Conservation (phyloP, 352 stramenopile genomes). For the Halophytophthora polymorphica region DNA sequence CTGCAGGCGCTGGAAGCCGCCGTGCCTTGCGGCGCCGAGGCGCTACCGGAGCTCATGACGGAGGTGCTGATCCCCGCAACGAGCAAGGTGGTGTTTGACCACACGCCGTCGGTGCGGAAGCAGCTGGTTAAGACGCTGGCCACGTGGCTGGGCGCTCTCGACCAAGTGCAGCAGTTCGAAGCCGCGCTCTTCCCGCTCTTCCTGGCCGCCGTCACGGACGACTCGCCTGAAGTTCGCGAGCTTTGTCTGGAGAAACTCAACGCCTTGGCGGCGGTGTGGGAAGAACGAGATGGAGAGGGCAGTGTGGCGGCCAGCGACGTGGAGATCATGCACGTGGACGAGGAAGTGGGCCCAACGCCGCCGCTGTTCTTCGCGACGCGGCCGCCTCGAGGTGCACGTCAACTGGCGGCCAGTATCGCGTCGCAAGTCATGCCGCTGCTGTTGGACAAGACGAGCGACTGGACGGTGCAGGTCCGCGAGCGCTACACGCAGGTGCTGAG, state of each 20-base stretch:
- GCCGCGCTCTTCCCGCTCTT: slow-evolving; percentile 62
- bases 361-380: slow-evolving; percentile 51
- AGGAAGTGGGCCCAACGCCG: slow-evolving; percentile 16
- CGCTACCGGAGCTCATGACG: slow-evolving; percentile 72
- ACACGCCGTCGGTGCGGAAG: slow-evolving; percentile 61
- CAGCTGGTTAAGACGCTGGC: slow-evolving; percentile 59
- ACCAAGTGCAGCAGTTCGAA: slow-evolving; percentile 61
- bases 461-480: slow-evolving; percentile 77
- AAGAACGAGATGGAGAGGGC: slow-evolving; percentile 22
- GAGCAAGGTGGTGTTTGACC: slow-evolving; percentile 70
- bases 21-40: slow-evolving; percentile 65
- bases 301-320: slow-evolving; percentile 12
- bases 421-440: slow-evolving; percentile 48
- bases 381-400: slow-evolving; percentile 42
- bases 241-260: slow-evolving; percentile 39
- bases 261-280: slow-evolving; percentile 48
- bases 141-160: slow-evolving; percentile 57
- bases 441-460: slow-evolving; percentile 73
- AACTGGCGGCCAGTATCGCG: slow-evolving; percentile 46
- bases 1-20: slow-evolving; percentile 73
- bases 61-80: slow-evolving; percentile 65
- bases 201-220: slow-evolving; percentile 62
- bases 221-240: slow-evolving; percentile 59
- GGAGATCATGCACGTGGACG: slow-evolving; percentile 40
- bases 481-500: slow-evolving; percentile 71